Evolutionary conservation across 495 filamentous ascomycete genomes (phyloP), one percentile per base, ranked within the genome.

Genomic region (Neohortaea acidophila): DNA sequence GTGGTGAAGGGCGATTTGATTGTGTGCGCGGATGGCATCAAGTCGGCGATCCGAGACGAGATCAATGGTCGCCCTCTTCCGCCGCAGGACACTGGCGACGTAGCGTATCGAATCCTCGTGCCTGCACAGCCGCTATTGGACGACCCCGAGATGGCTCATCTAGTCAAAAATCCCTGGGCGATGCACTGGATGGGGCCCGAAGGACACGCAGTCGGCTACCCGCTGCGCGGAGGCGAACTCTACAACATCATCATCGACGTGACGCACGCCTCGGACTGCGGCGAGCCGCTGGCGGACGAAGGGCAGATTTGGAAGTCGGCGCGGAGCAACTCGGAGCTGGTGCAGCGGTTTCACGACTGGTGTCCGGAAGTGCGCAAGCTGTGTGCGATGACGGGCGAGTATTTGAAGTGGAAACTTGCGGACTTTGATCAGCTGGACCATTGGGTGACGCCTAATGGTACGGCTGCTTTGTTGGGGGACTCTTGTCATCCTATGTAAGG

Each of bases 401-500:
- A 42, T 24, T 21, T 48, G 33, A 48, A 48, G 21, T 48, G 45
- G 45, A 36, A 37, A 30, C 41, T 48, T 21, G 43, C 36, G 18
- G 43, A 46, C 32, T 46, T 46, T 18, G 39, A 49, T 10, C 40
- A 51, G 22, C 38, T 54, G 11, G 32, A 43, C 1, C 25, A 23
- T 7, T 54, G 51, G 51, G 45, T 43, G 8, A 24, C 41, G 33
- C 32, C 20, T 11, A 39, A 23, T 39, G 44, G 30, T 3, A 41
- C 26, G 20, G 40, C 52, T 4, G 45, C 32, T 11, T 33, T 55
- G 11, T 11, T 55, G 7, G 52, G 52, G 11, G 52, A 55, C 35
- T 42, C 50, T 1, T 49, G 36, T 33, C 52, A 55, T 24, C 46
- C 52, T 1, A 45, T 41, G 19, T n/a, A n/a, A n/a, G n/a, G n/a